A percentile compares a stretch with the other conserved stretches of the same genome.
phyloP scores from a whole-genome alignment of 371 early-diverging fungal genomes.

The Dinochytrium kinnereticum region DNA sequence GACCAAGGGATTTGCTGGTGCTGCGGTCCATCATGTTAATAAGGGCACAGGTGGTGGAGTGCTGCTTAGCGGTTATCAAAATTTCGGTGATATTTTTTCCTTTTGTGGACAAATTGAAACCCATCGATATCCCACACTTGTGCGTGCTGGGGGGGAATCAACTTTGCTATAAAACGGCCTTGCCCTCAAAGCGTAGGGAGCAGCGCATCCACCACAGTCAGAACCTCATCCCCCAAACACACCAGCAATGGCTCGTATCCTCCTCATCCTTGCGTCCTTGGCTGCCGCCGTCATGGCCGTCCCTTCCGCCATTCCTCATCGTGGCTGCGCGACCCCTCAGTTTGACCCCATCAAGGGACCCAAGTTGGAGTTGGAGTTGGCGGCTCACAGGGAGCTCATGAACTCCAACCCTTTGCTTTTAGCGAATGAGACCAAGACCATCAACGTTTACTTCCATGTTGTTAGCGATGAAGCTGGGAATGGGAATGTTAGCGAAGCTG shows the following conservation, averaged over 20 bases:
- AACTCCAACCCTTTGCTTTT: too few species aligned
- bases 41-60: too few species aligned
- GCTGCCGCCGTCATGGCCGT: neutral
- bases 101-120: too few species aligned
- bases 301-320: neutral
- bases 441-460: conserved; percentile 12
- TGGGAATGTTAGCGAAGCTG: conserved; percentile 13
- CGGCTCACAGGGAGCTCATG: neutral
- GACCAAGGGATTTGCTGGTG: too few species aligned
- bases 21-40: too few species aligned
- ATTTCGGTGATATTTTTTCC: neutral
- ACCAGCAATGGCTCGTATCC: neutral
- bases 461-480: neutral
- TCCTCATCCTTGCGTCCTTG: neutral
- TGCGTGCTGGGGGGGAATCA: too few species aligned
- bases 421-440: neutral
- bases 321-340: neutral
- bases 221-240: conserved; percentile 6
- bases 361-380: neutral
- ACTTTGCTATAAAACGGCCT: too few species aligned
- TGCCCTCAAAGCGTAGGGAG: too few species aligned
- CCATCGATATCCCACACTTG: too few species aligned
- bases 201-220: too few species aligned
- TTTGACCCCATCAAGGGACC: neutral
- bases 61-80: too few species aligned